Percentiles rank a stretch among this genome's conserved stretches.
These are phyloP conservation scores for Daldinia decipiens DNA, from an alignment of 495 filamentous ascomycete species.

Conservation along the genomic window DNA sequence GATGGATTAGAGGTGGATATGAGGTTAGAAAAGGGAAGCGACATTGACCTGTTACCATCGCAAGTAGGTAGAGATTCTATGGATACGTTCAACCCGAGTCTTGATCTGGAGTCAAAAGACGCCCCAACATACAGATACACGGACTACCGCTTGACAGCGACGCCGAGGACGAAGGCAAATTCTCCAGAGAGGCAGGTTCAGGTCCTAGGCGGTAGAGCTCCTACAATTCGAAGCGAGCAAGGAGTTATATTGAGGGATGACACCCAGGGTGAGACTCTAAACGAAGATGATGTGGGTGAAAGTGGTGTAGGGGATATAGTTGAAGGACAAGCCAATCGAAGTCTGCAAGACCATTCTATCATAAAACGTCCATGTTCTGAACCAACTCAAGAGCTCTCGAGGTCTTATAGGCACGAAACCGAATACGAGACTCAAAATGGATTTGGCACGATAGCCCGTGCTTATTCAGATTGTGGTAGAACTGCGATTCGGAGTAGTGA, in stretches of 20 bases:
- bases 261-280: constrained; percentile 26
- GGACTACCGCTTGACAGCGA: constrained; percentile 37
- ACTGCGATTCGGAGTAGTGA: background rate
- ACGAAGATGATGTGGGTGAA: constrained; percentile 14
- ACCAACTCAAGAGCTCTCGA: constrained; percentile 6
- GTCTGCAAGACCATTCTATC: background rate
- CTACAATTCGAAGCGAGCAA: constrained; percentile 47
- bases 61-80: constrained; percentile 46
- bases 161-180: constrained; percentile 41
- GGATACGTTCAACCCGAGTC: constrained; percentile 47
- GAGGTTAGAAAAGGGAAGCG: constrained; percentile 35
- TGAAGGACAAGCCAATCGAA: constrained; percentile 8
- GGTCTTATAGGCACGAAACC: constrained; percentile 7
- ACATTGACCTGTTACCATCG: constrained; percentile 47
- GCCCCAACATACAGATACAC: constrained; percentile 41
- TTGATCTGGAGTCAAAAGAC: constrained; percentile 43
- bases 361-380: constrained; percentile 34
- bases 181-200: constrained; percentile 45
- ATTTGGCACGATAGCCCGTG: constrained; percentile 19
- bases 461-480: constrained; percentile 14
- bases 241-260: constrained; percentile 48
- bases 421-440: background rate
- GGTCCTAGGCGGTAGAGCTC: constrained; percentile 40
- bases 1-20: constrained; percentile 15
- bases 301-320: background rate